Percentiles rank a stretch among this genome's conserved stretches.
Evolutionary conservation across 805 yeast species (phyloP).

Genomic region (Yarrowia porcina): DNA sequence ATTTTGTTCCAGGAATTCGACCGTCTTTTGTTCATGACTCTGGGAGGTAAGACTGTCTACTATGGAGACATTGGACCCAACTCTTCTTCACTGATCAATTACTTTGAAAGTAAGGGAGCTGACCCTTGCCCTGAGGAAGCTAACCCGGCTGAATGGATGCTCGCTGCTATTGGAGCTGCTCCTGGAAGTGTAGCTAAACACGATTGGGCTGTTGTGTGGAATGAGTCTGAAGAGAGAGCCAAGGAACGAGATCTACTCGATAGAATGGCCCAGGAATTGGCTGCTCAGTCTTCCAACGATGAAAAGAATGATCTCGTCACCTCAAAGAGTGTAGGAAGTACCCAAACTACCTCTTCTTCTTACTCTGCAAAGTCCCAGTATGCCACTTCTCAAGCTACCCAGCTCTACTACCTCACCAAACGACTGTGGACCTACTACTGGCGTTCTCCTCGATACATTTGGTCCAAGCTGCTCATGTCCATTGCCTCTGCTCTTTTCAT

Average conservation of each 20-base stretch:
- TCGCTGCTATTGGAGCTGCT: constrained; percentile 50
- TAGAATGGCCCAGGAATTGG: constrained; percentile 49
- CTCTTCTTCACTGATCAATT: constrained; percentile 54
- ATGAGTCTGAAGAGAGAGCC: constrained; percentile 57
- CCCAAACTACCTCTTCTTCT: not conserved
- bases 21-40: constrained; percentile 63
- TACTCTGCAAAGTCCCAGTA: constrained; percentile 42
- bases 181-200: constrained; percentile 37
- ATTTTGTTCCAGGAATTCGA: constrained; percentile 73
- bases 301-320: constrained; percentile 34
- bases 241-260: constrained; percentile 55
- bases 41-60: constrained; percentile 71
- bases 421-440: constrained; percentile 61
- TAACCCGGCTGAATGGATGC: constrained; percentile 91
- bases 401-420: constrained; percentile 45
- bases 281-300: constrained; percentile 70
- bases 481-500: constrained; percentile 55
- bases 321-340: not conserved
- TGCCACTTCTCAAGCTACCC: constrained; percentile 41
- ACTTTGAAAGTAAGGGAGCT: constrained; percentile 66
- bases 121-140: constrained; percentile 63
- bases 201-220: constrained; percentile 65
- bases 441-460: constrained; percentile 60
- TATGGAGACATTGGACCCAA: constrained; percentile 70
- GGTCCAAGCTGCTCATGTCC: constrained; percentile 55